Evolutionary conservation across 108 stramenopile species (phyloP), one percentile per base, ranked within the genome.

Genomic region (Nannochloropsis gaditana): DNA sequence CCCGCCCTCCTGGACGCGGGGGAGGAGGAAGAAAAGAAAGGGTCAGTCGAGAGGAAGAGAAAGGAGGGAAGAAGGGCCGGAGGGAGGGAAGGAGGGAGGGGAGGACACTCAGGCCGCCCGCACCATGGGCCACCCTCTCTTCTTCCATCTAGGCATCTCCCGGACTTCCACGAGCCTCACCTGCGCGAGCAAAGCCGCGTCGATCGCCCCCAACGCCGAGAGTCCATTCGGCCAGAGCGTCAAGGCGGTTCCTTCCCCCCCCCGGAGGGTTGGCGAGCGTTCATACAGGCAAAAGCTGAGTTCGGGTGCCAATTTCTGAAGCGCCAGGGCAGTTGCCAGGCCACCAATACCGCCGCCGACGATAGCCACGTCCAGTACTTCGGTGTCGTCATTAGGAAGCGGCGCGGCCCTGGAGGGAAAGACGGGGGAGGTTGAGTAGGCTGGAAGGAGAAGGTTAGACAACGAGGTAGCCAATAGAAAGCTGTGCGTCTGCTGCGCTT

Each of bases 61-160:
- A 11, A 11, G 47, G 11, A 50, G 47, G 47, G 11, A 11, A 11
- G 47, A 50, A 11, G 47, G 47, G 59, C 15, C 19, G 5, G 59
- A 73, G 59, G 59, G 59, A 73, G 59, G 59, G 59, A 73, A 5
- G 4, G 59, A 73, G 59, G 59, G 59, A 73, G 59, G 59, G 59
- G n/a, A 5, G 59, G 59, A 73, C 2, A 73, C 19, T n/a, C n/a
- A 19, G n/a, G 19, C 59, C 4, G n/a, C 59, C 59, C 4, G 59
- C n/a, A n/a, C n/a, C 59, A 19, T 73, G 19, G 19, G 59, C n/a
- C 2, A 73, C 59, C 59, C 59, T 73, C 59, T n/a, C 59, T 73
- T n/a, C 59, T n/a, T 73, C 59, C 59, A 15, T n/a, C 59, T 73
- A 9, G 9, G 10, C 47, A 4, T 73, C 59, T 5, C 59, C n/a